A percentile compares a stretch with the other conserved stretches of the same genome.
These are phyloP conservation scores for Botrytis hyacinthi DNA, from an alignment of 2,329 filamentous ascomycete species.

Conservation along the genomic window DNA sequence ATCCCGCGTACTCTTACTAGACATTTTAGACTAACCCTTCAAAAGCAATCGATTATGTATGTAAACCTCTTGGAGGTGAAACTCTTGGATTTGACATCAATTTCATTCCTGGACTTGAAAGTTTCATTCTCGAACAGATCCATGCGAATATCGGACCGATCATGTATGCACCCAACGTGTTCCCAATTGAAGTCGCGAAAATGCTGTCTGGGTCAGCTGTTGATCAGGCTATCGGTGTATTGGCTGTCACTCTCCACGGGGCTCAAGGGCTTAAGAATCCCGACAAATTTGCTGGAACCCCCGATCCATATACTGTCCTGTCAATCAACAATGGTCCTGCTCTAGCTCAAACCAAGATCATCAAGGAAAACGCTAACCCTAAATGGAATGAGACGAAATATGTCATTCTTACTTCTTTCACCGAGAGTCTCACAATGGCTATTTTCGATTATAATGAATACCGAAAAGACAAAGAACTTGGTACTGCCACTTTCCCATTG, in stretches of 20 bases:
- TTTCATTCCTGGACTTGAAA: conserved; percentile 92
- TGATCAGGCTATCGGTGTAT: conserved; percentile 91
- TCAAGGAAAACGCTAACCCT: conserved; percentile 81
- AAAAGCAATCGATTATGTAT: conserved; percentile 84
- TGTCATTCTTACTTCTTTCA: conserved; percentile 87
- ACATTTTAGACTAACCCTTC: conserved; percentile 18
- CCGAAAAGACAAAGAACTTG: conserved; percentile 94
- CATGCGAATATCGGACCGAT: conserved; percentile 91
- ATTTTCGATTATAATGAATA: conserved; percentile 93
- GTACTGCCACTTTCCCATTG: conserved; percentile 78
- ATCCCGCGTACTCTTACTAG: neutral
- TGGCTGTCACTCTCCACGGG: conserved; percentile 87
- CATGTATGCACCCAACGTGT: conserved; percentile 98
- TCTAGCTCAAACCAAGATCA: conserved; percentile 83
- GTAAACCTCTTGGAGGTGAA: conserved; percentile 94
- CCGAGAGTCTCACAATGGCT: conserved; percentile 80
- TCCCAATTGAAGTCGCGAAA: conserved; percentile 97
- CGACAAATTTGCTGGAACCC: conserved; percentile 87
- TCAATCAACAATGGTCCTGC: conserved; percentile 80
- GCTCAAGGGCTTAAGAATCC: conserved; percentile 91
- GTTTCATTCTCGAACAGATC: conserved; percentile 93
- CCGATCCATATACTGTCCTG: conserved; percentile 84
- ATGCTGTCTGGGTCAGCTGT: conserved; percentile 93
- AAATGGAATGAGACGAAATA: conserved; percentile 97
- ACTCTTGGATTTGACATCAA: conserved; percentile 98